Base-by-base conservation (phyloP, 208 protist species). In the Leishmania turanica region DNA sequence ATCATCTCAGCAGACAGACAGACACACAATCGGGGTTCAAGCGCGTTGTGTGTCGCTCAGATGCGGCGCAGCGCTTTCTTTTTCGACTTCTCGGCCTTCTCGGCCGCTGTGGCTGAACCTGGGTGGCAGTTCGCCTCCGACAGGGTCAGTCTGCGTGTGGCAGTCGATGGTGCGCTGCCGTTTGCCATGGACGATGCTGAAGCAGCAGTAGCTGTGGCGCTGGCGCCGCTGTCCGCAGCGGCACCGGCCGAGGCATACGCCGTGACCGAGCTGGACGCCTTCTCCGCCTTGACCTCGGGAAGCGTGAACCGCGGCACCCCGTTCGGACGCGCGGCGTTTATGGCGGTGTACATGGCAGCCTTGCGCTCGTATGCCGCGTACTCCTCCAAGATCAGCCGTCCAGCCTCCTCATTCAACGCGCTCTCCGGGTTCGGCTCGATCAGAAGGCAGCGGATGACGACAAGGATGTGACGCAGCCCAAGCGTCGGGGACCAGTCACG, bases 341-440 rank as follows among this genome's bases (percentile, higher is more conserved):
- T 87, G 68, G 84, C 85, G 42, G 92, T 96, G 81, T 91, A 90
- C 95, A 97, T 97, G 31, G 75, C 74, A 47, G 95, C 95, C 80
- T 96, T 95, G 15, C 88, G 80, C 71, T 89, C 87, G 78, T 95
- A 99, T 37, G 91, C 82, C 24, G 91, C 92, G 83, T 99, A 99
- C 72, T 99, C 95, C 85, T 99, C 99, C 56, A 99, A 87, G 11
- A 99, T 87, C 53, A 99, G 89, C 60, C 97, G 93, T 2, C 98
- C 99, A 5, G 99, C 99, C 80, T 99, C 99, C 81, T 99, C 99
- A 85, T 99, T 99, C 3, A 99, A 88, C 1, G 99, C 99, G 49
- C 98, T 99, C 85, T 99, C 99, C 1, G 99, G 94, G 92, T 99
- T 99, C 49, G 99, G 99, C 70, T 98, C 93, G 80, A 99, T 99